Conservation (phyloP, 1,284 basidiomycete species). For the Malassezia yamatoensis region DNA sequence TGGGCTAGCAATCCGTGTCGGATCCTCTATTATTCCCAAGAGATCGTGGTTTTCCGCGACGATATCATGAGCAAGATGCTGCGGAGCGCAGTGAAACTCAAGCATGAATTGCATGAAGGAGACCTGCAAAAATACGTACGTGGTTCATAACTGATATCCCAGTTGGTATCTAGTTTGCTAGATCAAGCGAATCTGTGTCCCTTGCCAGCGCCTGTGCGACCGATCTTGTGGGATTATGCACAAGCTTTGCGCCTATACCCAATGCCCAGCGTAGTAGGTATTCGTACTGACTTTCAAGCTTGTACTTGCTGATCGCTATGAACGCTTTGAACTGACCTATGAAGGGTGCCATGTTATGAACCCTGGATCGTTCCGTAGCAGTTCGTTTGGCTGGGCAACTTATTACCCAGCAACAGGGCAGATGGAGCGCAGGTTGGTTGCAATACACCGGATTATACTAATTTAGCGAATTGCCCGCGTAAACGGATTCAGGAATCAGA, state of each 20-base stretch:
- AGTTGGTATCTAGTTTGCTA: constrained; percentile 46
- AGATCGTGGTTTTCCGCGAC: constrained; percentile 86
- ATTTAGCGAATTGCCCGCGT: neutral
- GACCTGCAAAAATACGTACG: constrained; percentile 40
- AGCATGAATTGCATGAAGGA: constrained; percentile 25
- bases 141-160: neutral
- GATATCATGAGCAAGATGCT: constrained; percentile 89
- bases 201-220: constrained; percentile 64
- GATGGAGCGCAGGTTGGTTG: constrained; percentile 36
- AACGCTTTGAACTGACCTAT: constrained; percentile 90
- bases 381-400: constrained; percentile 43
- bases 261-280: constrained; percentile 72
- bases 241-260: constrained; percentile 87
- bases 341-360: constrained; percentile 98
- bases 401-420: constrained; percentile 46
- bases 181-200: constrained; percentile 62
- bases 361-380: constrained; percentile 57
- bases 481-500: no score
- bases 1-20: constrained; percentile 88
- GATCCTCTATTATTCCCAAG: constrained; percentile 87
- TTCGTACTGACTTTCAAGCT: constrained; percentile 55
- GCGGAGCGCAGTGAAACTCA: constrained; percentile 56
- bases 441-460: neutral
- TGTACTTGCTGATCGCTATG: constrained; percentile 92
- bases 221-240: constrained; percentile 81